Evolutionary conservation across 2,329 filamentous ascomycete species (phyloP), one percentile per base, ranked within the genome.

Genomic region (Aspergillus jensenii): DNA sequence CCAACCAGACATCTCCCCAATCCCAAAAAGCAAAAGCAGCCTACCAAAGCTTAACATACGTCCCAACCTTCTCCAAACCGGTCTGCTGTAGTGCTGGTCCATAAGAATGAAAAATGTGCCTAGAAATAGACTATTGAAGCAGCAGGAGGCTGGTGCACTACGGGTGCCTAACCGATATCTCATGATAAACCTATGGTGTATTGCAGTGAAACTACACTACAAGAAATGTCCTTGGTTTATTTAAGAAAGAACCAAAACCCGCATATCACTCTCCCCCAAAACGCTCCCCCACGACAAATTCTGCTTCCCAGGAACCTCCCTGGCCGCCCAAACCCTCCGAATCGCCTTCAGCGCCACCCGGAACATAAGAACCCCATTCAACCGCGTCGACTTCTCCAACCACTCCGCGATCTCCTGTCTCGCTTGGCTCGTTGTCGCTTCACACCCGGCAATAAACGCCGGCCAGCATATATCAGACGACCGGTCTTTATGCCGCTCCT

Each of bases 21-120:
- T 23, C 23, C 23, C 23, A 23, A 23, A 5, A 3, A 23, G 2
- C 5, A 27, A 7, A 3, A 59, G 56, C 59, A 61, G 23, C 23
- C 23, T 23, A 23, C 23, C 5, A 8, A 8, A 61, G n/a, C 37
- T 52, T 46, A 0, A 59, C 31, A 55, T 59, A 61, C 2, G 45
- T 48, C 27, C 45, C 56, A 33, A 61, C 6, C 50, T 51, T 45
- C 59, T 27, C 56, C 59, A 61, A 17, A 51, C 4, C 5, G 56
- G 55, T 33, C 41, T 21, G 15, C n/a, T 46, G 27, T 57, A 59
- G 27, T 61, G 55, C 15, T n/a, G 5, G 40, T 59, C 56, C 45
- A 61, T 39, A 8, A 52, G 41, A 23, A 23, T 23, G 23, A 23
- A 1, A 3, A 23, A 17, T 17, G 17, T 17, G 17, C 17, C 17